Percentiles rank a stretch among this genome's conserved stretches.
phyloP scores from a whole-genome alignment of 192 early-diverging fungal species.

The Phlyctochytrium arcticum region DNA sequence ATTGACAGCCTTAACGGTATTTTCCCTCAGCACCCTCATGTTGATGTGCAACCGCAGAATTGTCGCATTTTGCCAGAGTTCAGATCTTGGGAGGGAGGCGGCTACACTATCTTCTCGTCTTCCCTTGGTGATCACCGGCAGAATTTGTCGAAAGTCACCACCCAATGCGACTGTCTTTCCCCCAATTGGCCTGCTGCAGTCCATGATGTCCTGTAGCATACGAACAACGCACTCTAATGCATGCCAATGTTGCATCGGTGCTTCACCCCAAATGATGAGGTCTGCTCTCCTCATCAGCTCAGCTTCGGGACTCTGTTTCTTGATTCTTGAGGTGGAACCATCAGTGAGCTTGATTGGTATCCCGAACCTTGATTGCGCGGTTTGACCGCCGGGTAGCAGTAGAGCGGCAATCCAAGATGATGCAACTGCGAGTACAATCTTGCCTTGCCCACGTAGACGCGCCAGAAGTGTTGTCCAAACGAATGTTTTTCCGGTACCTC shows the following conservation, averaged over 20 bases:
- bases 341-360: background rate
- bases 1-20: background rate
- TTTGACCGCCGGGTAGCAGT: background rate
- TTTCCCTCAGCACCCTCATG: background rate
- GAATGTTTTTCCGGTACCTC: no score
- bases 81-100: background rate
- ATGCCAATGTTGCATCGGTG: no score
- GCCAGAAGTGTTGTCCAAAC: background rate
- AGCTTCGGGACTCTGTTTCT: no score
- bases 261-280: no score
- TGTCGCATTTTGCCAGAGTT: background rate
- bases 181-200: no score
- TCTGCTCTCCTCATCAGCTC: no score
- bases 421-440: constrained; percentile 2
- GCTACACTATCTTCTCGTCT: background rate
- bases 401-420: no score
- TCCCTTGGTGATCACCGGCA: background rate
- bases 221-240: no score
- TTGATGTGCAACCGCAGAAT: background rate
- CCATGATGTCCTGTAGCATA: no score
- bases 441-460: background rate
- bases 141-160: no score
- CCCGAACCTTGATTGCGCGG: background rate
- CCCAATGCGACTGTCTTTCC: no score
- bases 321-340: no score